Conservation (phyloP, 2,329 filamentous ascomycete genomes). For the Emmonsiellopsis sp. region DNA sequence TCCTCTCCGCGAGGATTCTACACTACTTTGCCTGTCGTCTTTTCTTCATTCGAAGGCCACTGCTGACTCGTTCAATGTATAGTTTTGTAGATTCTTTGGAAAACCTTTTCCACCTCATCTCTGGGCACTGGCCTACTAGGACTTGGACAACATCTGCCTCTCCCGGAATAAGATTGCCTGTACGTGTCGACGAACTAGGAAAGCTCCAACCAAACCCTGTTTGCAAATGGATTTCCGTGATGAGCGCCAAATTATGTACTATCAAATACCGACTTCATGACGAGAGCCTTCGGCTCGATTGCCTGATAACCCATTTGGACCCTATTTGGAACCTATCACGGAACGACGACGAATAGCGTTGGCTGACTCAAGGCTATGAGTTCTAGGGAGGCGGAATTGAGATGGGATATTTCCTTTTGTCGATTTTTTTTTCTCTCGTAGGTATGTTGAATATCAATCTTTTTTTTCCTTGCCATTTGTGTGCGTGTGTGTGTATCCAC, state of each 20-base stretch:
- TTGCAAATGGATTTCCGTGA: slow-evolving; percentile 20
- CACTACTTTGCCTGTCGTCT: not conserved
- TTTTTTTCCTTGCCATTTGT: slow-evolving; percentile 7
- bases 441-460: slow-evolving; percentile 5
- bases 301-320: not conserved
- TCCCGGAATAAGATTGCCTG: not conserved
- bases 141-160: too few relatives aligned
- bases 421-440: not conserved
- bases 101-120: too few relatives aligned
- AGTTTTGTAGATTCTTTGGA: not conserved
- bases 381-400: not conserved
- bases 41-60: slow-evolving; percentile 1
- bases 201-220: not conserved
- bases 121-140: too few relatives aligned
- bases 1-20: not conserved
- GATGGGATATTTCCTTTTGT: not conserved
- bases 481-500: slow-evolving; percentile 4
- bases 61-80: not conserved
- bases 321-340: not conserved
- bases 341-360: not conserved
- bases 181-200: not conserved
- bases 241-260: slow-evolving; percentile 37
- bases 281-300: slow-evolving; percentile 33
- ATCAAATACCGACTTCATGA: slow-evolving; percentile 42
- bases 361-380: not conserved